phyloP scores from a whole-genome alignment of 768 basidiomycete species.

The Suillus occidentalis region DNA sequence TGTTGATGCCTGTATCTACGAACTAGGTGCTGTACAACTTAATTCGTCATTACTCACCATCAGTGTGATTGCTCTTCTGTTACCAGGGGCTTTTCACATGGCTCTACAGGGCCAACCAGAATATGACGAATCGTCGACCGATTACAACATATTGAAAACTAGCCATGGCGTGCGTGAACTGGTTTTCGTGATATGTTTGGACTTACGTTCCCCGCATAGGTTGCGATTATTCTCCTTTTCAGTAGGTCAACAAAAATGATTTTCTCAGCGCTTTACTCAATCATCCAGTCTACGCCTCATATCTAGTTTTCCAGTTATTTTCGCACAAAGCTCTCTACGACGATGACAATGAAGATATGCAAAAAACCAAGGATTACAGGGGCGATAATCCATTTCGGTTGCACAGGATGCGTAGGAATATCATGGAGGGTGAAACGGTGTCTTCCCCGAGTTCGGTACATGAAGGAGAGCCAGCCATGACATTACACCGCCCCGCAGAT shows the following conservation, averaged over 20 bases:
- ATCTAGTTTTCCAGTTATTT: conserved; percentile 77
- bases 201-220: conserved; percentile 37
- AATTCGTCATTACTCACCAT: conserved; percentile 74
- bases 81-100: conserved; percentile 78
- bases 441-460: not conserved
- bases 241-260: conserved; percentile 43
- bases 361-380: conserved; percentile 40
- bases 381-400: conserved; percentile 37
- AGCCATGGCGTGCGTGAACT: conserved; percentile 65
- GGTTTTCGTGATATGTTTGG: not conserved
- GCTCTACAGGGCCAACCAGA: conserved; percentile 37
- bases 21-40: conserved; percentile 65
- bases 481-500: not conserved
- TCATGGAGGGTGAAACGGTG: too few species aligned
- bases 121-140: conserved; percentile 21
- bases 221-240: conserved; percentile 74
- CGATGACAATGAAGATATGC: conserved; percentile 40
- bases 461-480: not conserved
- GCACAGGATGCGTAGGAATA: not conserved
- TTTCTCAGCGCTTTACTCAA: not conserved
- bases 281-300: conserved; percentile 61
- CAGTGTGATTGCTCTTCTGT: conserved; percentile 75
- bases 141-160: conserved; percentile 65
- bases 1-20: not conserved
- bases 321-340: conserved; percentile 78